These are phyloP conservation scores for Entomophthora muscae DNA, from an alignment of 371 early-diverging fungal genomes.

Conservation along the genomic window DNA sequence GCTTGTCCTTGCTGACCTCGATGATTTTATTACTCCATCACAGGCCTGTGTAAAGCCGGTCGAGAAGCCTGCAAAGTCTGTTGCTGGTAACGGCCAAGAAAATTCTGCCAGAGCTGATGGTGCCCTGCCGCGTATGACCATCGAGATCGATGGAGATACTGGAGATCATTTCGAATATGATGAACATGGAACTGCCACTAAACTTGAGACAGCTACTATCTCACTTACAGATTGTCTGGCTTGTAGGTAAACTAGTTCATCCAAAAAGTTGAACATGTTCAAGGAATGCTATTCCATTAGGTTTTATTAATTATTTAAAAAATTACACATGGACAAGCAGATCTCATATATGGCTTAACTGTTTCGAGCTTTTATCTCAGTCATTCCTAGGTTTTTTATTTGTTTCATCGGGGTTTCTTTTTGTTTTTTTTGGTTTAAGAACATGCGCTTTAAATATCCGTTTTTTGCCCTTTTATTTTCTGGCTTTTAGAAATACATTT, in stretches of 20 bases:
- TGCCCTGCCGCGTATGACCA: not conserved
- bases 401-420: no score
- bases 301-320: conserved; percentile 2
- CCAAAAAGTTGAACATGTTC: no score
- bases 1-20: conserved; percentile 65
- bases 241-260: conserved; percentile 57
- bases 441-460: no score
- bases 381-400: no score
- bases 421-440: no score
- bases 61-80: conserved; percentile 41
- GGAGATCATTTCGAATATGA: conserved; percentile 33
- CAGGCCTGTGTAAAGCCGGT: conserved; percentile 93
- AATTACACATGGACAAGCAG: not conserved
- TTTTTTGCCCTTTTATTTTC: no score
- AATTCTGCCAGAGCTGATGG: conserved; percentile 6
- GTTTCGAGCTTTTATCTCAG: no score
- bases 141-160: conserved; percentile 23
- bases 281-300: no score
- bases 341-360: no score
- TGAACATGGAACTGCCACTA: conserved; percentile 67
- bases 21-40: conserved; percentile 88
- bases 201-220: conserved; percentile 70
- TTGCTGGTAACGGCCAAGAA: conserved; percentile 20
- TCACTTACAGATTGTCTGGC: conserved; percentile 91
- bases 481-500: no score